phyloP scores from a whole-genome alignment of 352 stramenopile genomes.

The Globisporangium ultimum region DNA sequence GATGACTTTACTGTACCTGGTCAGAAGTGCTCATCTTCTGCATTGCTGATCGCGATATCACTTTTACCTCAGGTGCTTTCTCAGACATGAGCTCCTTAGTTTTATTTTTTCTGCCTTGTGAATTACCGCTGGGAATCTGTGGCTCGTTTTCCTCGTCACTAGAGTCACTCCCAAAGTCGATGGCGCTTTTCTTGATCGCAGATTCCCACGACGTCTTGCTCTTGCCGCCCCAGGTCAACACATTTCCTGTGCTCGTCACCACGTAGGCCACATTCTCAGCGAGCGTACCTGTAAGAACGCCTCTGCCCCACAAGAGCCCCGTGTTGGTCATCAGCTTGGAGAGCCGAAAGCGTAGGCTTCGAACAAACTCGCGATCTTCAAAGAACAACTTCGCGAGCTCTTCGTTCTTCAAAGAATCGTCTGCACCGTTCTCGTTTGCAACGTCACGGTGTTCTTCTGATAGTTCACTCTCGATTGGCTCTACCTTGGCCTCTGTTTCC shows the following conservation, averaged over 20 bases:
- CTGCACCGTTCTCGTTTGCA: background rate
- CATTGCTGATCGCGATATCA: constrained; percentile 48
- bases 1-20: constrained; percentile 29
- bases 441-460: background rate
- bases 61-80: constrained; percentile 11
- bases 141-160: constrained; percentile 11
- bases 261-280: constrained; percentile 87
- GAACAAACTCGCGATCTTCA: constrained; percentile 59
- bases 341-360: constrained; percentile 61
- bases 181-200: constrained; percentile 19
- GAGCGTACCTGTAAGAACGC: constrained; percentile 72
- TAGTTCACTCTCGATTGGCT: constrained; percentile 3
- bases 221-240: constrained; percentile 91
- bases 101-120: background rate
- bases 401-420: constrained; percentile 35
- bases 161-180: constrained; percentile 12
- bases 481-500: background rate
- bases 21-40: constrained; percentile 43
- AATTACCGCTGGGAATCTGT: too few species aligned
- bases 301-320: constrained; percentile 86
- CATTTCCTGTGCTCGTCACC: constrained; percentile 68
- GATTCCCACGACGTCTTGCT: constrained; percentile 27
- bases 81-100: constrained; percentile 4
- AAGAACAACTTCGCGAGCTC: constrained; percentile 68
- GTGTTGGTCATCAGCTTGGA: constrained; percentile 86